Percentiles rank a stretch among this genome's conserved stretches.
Conservation (phyloP, 305 asterid genomes). For the Fraxinus baroniana region DNA sequence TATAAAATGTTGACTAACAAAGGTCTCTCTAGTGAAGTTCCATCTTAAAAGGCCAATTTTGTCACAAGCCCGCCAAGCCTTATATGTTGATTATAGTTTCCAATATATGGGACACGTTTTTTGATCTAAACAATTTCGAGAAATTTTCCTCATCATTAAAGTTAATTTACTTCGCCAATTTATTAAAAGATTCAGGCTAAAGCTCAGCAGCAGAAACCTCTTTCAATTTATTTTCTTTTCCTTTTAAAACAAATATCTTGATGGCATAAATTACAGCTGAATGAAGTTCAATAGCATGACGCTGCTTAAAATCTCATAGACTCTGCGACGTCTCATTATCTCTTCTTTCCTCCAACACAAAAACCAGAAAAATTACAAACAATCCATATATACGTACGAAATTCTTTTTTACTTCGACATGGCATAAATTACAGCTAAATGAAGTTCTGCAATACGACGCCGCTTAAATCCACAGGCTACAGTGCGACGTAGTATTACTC, state of each 20-base stretch:
- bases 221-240: not conserved
- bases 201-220: not conserved
- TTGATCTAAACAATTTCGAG: not conserved
- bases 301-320: not conserved
- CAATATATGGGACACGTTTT: not conserved
- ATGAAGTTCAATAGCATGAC: not conserved
- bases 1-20: not conserved
- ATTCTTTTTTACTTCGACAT: not conserved
- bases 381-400: not conserved
- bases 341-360: not conserved
- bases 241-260: not conserved
- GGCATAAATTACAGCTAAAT: constrained; percentile 1
- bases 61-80: not conserved
- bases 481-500: not conserved
- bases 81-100: not conserved
- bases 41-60: not conserved
- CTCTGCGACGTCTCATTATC: not conserved
- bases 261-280: not conserved
- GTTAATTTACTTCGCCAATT: not conserved
- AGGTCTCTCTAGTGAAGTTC: not conserved
- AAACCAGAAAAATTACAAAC: not conserved
- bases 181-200: not conserved
- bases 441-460: not conserved
- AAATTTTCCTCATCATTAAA: not conserved
- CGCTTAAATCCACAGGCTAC: not conserved